Evolutionary conservation across 345 rosid species (phyloP).

Genomic region (Aquilaria sinensis): DNA sequence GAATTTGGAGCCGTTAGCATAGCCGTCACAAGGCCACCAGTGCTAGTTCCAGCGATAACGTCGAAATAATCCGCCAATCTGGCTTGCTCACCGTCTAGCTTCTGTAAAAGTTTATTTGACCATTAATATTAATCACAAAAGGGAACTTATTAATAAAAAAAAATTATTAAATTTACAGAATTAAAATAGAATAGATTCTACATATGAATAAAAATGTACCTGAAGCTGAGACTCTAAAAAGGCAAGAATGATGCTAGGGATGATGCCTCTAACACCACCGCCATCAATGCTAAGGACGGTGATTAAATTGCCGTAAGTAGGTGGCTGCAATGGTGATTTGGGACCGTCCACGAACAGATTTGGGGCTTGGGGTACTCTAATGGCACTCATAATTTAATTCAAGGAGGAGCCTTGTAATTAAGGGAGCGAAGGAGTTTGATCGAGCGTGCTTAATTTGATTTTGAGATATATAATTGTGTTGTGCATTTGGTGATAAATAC

Average conservation of each 20-base stretch:
- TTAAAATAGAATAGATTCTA: not conserved
- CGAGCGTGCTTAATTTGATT: not conserved
- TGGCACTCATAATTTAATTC: no score
- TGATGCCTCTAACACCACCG: slow-evolving; percentile 66
- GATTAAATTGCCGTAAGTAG: slow-evolving; percentile 36
- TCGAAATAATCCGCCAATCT: slow-evolving; percentile 53
- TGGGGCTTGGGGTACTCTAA: no score
- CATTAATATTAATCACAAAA: no score
- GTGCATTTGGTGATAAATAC: no score
- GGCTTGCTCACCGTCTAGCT: slow-evolving; percentile 44
- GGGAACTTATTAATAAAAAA: no score
- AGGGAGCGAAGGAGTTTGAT: not conserved
- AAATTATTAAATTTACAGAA: no score
- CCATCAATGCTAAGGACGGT: slow-evolving; percentile 74
- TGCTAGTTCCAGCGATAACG: slow-evolving; percentile 43
- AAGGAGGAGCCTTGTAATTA: not conserved
- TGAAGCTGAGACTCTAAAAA: slow-evolving; percentile 60
- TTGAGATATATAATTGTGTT: not conserved
- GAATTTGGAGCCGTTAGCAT: slow-evolving; percentile 44
- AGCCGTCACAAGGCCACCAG: slow-evolving; percentile 44
- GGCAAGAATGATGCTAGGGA: slow-evolving; percentile 51
- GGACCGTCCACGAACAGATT: slow-evolving; percentile 16
- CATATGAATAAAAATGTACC: slow-evolving; percentile 16
- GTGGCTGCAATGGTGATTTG: slow-evolving; percentile 31
- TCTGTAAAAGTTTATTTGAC: slow-evolving; percentile 16